Evolutionary conservation across 148 eudicot genomes (phyloP).

Genomic region (Nyssa sinensis): DNA sequence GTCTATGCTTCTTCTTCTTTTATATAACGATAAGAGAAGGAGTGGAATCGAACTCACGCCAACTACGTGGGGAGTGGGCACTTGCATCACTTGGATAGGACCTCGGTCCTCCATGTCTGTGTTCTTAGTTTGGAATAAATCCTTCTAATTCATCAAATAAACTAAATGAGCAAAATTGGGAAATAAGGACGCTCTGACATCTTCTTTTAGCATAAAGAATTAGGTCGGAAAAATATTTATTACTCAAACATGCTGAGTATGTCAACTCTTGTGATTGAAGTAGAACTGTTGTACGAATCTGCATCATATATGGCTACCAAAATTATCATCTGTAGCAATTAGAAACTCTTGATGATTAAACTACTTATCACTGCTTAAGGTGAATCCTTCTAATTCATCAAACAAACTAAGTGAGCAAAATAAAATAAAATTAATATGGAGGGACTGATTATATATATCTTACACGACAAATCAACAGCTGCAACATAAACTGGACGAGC

Average conservation of each 20-base stretch:
- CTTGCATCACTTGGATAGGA: no score
- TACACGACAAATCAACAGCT: constrained; percentile 82
- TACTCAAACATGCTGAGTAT: background rate
- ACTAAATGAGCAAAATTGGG: background rate
- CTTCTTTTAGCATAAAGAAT: background rate
- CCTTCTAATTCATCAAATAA: background rate
- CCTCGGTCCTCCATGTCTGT: no score
- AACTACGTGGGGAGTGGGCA: no score
- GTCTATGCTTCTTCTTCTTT: no score
- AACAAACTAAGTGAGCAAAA: background rate
- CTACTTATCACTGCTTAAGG: background rate
- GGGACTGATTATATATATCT: constrained; percentile 30
- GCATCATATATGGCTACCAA: background rate
- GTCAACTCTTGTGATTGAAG: background rate
- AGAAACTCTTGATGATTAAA: background rate
- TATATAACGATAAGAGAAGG: no score
- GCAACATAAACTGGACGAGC: constrained; percentile 87
- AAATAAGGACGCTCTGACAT: background rate
- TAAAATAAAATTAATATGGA: background rate
- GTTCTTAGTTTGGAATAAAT: no score
- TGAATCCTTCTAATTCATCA: background rate
- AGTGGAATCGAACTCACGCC: no score
- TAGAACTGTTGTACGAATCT: background rate
- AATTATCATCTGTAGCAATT: background rate
- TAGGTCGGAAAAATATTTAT: no score